These are phyloP conservation scores for Sugiyamaella sp. DNA, from an alignment of 1,139 yeast genomes.

Conservation along the genomic window DNA sequence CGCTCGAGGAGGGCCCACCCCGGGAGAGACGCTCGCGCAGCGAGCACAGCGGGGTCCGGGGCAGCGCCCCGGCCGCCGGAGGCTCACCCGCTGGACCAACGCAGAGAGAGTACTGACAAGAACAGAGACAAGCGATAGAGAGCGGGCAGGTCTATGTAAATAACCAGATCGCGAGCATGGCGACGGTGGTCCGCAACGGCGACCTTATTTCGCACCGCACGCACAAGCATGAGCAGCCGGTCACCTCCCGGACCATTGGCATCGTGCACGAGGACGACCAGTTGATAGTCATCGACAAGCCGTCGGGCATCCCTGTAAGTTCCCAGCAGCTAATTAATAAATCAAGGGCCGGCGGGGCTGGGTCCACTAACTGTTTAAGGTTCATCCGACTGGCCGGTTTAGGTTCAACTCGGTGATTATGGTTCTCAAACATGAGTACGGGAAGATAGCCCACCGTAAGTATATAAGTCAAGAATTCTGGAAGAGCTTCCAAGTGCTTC, in stretches of 20 bases:
- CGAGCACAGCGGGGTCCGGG: background rate
- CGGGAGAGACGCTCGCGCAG: background rate
- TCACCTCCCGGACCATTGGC: constrained; percentile 66
- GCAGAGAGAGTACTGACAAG: background rate
- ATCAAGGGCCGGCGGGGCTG: background rate
- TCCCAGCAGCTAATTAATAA: background rate
- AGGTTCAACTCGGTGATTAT: constrained; percentile 87
- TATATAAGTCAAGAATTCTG: constrained; percentile 11
- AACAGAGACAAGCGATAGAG: constrained; percentile 56
- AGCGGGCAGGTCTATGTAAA: constrained; percentile 77
- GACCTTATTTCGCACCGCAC: constrained; percentile 80
- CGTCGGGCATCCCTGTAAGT: constrained; percentile 85
- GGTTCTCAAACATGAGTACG: constrained; percentile 68
- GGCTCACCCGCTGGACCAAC: background rate
- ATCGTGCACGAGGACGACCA: constrained; percentile 81
- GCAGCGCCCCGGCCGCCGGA: background rate
- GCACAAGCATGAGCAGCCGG: constrained; percentile 93
- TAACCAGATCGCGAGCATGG: constrained; percentile 62
- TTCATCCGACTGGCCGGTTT: constrained; percentile 95
- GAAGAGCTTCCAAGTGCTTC: constrained; percentile 4
- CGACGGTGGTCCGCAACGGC: constrained; percentile 75
- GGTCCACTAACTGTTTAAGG: constrained; percentile 26
- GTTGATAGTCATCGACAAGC: constrained; percentile 85
- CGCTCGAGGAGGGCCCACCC: too few species aligned
- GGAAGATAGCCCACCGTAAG: constrained; percentile 63